Evolutionary conservation across 176 grass and related monocot species (phyloP), one percentile per base, ranked within the genome.

Genomic region (Aegilops sharonensis): DNA sequence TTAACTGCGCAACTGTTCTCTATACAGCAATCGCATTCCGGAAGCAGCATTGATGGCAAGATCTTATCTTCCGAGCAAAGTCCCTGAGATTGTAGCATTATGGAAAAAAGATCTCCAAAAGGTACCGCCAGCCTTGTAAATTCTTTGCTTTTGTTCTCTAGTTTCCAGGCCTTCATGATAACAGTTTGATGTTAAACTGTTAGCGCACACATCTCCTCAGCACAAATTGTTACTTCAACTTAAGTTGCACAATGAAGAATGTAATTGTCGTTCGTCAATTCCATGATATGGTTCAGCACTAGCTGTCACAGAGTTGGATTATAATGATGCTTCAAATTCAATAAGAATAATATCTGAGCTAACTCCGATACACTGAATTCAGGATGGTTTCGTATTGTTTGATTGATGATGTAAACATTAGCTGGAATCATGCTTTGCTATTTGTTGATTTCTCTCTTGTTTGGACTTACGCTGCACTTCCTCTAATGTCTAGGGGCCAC

Each of bases 61-160:
- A 87, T 98, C 97, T 82, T 98, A 98, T 87, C 88, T 98, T 83
- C 97, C 97, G 25, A 98, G 97, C 91, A 98, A 98, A 91, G 94
- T 96, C 69, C 85, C 94, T 78, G 90, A 95, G 87, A 96, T 98
- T 36, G 85, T 96, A 68, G 76, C 86, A 86, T 85, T 88, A 75
- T 98, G 97, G 97, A 96, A 92, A 86, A 96, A 88, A 68, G 97
- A 98, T 98, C 90, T 98, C 87, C 89, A 92, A 80, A 98, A 96
- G 73, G 97, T 95, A 87, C 35, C 10, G 86, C 47, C 25, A 77
- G 50, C 36, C 62, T 60, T 83, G 65, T 73, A 37, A 35, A 48
- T 75, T 76, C 30, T 75, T 83, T 84, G 27, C 11, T 83, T 83
- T 79, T 17, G 0, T 62, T 45, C 37, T 39, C 37, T 39, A 37